These are phyloP conservation scores for Pythium brassicae DNA, from an alignment of 352 stramenopile genomes.

Conservation along the genomic window DNA sequence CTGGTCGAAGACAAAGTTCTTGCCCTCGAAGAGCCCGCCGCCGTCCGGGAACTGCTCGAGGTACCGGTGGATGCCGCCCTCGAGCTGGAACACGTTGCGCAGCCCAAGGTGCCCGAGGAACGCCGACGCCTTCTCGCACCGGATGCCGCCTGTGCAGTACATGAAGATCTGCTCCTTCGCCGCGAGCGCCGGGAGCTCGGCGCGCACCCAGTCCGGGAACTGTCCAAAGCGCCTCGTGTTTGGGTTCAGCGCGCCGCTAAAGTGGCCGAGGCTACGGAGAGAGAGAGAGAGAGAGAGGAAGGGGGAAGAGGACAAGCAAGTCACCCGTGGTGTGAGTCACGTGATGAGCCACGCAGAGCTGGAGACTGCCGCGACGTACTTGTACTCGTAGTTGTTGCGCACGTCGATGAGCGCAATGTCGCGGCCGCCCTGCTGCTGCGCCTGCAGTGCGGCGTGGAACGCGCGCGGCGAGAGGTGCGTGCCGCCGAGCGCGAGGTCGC, in stretches of 20 bases:
- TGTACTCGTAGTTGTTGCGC: constrained; percentile 80
- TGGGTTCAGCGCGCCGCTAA: constrained; percentile 66
- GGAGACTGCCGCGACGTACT: constrained; percentile 20
- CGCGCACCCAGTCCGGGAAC: constrained; percentile 65
- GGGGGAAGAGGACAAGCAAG: no score
- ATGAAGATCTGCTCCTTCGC: constrained; percentile 79
- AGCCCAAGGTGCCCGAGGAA: constrained; percentile 71
- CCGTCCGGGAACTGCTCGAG: constrained; percentile 74
- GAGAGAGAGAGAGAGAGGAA: background rate
- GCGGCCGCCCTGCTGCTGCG: constrained; percentile 11
- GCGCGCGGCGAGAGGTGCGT: constrained; percentile 54
- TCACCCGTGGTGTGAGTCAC: no score
- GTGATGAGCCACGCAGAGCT: no score
- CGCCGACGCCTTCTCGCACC: constrained; percentile 80
- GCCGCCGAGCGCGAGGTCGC: constrained; percentile 39
- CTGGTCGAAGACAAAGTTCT: constrained; percentile 88
- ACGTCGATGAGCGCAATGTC: constrained; percentile 64
- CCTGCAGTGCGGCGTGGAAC: constrained; percentile 47
- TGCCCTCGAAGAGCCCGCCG: constrained; percentile 65
- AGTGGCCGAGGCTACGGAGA: constrained; percentile 56
- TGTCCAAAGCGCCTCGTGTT: constrained; percentile 78
- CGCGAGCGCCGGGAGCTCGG: constrained; percentile 49
- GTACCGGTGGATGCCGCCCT: constrained; percentile 83
- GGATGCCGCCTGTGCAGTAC: constrained; percentile 85
- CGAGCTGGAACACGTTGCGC: constrained; percentile 68